phyloP scores from a whole-genome alignment of 495 filamentous ascomycete genomes.

The Trichoderma virens region DNA sequence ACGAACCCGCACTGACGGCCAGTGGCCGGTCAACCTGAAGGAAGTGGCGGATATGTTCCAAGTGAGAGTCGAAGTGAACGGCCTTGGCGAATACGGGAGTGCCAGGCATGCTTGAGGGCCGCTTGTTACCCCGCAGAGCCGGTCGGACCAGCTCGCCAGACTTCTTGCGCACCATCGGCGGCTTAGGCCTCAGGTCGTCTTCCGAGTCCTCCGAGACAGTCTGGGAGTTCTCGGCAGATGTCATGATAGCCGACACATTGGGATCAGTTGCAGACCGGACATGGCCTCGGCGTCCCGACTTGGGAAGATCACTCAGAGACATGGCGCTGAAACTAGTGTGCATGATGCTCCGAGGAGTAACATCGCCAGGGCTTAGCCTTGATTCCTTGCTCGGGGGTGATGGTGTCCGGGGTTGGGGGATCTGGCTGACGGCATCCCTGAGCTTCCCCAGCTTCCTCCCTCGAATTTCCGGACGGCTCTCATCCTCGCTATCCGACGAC shows the following conservation, averaged over 20 bases:
- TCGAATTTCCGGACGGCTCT: constrained; percentile 44
- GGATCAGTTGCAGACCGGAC: constrained; percentile 79
- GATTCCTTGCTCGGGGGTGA: constrained; percentile 48
- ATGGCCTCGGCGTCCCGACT: constrained; percentile 47
- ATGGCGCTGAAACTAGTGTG: constrained; percentile 27
- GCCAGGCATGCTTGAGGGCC: constrained; percentile 94
- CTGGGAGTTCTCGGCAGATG: constrained; percentile 43
- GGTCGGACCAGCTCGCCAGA: constrained; percentile 94
- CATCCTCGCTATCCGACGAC: constrained; percentile 75
- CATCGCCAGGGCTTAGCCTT: constrained; percentile 24
- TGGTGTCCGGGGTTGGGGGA: constrained; percentile 56
- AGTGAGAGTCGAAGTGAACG: constrained; percentile 89
- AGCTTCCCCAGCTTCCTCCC: constrained; percentile 44
- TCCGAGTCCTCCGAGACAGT: constrained; percentile 54
- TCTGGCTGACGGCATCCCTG: constrained; percentile 70
- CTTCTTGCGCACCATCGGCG: constrained; percentile 92
- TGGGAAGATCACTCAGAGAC: constrained; percentile 27
- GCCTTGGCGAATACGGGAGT: constrained; percentile 92
- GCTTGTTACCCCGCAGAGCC: constrained; percentile 70
- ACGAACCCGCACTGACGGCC: constrained; percentile 92
- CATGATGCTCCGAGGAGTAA: constrained; percentile 27
- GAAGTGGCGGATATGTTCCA: constrained; percentile 94
- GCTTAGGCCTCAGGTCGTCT: constrained; percentile 59
- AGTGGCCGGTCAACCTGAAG: constrained; percentile 85
- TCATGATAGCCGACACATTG: constrained; percentile 41